Percentiles rank a stretch among this genome's conserved stretches.
These are phyloP conservation scores for Tranzscheliella williamsii DNA, from an alignment of 1,284 basidiomycete genomes.

Conservation along the genomic window DNA sequence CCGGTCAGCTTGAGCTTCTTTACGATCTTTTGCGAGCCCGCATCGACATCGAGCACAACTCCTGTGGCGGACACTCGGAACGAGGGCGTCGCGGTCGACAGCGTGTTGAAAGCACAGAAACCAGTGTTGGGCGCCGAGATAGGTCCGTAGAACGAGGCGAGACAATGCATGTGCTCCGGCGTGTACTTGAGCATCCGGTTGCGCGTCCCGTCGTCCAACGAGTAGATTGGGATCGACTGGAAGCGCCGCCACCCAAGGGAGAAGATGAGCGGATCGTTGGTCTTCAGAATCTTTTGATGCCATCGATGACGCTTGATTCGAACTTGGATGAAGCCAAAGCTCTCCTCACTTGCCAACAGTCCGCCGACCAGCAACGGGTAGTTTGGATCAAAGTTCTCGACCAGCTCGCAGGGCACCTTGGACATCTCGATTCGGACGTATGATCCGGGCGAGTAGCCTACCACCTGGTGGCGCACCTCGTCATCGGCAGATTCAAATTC, in stretches of 20 bases:
- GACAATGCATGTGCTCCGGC: slow-evolving; percentile 98
- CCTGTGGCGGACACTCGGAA: slow-evolving; percentile 94
- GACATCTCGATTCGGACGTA: slow-evolving; percentile 90
- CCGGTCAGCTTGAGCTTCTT: slow-evolving; percentile 99
- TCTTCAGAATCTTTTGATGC: slow-evolving; percentile 90
- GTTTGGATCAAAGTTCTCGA: slow-evolving; percentile 87
- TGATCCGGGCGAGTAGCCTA: slow-evolving; percentile 87
- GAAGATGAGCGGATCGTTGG: slow-evolving; percentile 93
- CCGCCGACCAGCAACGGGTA: slow-evolving; percentile 93
- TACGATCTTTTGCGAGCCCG: slow-evolving; percentile 77
- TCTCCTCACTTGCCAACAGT: slow-evolving; percentile 85
- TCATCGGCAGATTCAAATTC: slow-evolving; percentile 83
- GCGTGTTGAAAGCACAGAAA: slow-evolving; percentile 89
- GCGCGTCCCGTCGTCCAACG: slow-evolving; percentile 78
- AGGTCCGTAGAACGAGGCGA: slow-evolving; percentile 75
- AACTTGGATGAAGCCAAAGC: slow-evolving; percentile 87
- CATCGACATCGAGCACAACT: slow-evolving; percentile 87
- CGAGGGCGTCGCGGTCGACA: slow-evolving; percentile 70
- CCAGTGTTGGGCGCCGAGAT: slow-evolving; percentile 73
- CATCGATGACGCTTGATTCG: slow-evolving; percentile 95
- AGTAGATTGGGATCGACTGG: slow-evolving; percentile 92
- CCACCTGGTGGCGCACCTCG: slow-evolving; percentile 78
- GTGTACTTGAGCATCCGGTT: slow-evolving; percentile 99
- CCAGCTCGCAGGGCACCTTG: slow-evolving; percentile 84
- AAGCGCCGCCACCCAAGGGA: slow-evolving; percentile 95